Conservation (phyloP, 2,329 filamentous ascomycete species). For the Aschersonia sp. region DNA sequence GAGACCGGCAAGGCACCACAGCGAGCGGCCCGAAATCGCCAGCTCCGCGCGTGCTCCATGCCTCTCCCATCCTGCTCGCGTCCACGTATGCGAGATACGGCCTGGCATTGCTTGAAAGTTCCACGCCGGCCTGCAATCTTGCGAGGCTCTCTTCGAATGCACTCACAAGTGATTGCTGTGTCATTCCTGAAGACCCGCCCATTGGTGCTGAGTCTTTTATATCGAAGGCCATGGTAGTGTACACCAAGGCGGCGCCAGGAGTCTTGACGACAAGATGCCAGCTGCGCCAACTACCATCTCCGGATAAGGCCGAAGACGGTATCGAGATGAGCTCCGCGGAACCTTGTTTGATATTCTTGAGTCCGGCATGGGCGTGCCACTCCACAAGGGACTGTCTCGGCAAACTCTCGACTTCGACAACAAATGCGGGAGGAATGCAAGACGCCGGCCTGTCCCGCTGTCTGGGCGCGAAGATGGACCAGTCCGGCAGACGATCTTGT, state of each 20-base stretch:
- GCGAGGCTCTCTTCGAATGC: not conserved
- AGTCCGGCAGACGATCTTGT: conserved; percentile 30
- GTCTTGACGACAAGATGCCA: conserved; percentile 15
- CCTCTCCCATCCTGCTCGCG: conserved; percentile 5
- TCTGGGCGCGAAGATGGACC: conserved; percentile 25
- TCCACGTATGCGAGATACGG: conserved; percentile 20
- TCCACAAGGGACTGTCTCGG: conserved; percentile 65
- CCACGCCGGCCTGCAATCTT: not conserved
- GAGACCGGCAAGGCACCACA: conserved; percentile 20
- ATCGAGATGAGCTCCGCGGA: conserved; percentile 11
- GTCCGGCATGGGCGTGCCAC: conserved; percentile 62
- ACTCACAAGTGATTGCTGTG: not conserved
- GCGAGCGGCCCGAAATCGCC: conserved; percentile 6
- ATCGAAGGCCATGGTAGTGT: conserved; percentile 14
- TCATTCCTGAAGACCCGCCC: not conserved
- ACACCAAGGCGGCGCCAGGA: conserved; percentile 10
- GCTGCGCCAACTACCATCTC: conserved; percentile 11
- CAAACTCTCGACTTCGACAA: conserved; percentile 61
- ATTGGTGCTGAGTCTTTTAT: not conserved
- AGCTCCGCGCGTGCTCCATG: conserved; percentile 4
- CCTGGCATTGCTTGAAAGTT: not conserved
- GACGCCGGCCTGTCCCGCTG: conserved; percentile 19
- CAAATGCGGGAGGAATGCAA: conserved; percentile 51
- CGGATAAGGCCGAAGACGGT: not conserved
- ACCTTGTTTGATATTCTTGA: conserved; percentile 20